These are phyloP conservation scores for Malassezia cuniculi DNA, from an alignment of 1,284 basidiomycete species.

Conservation along the genomic window DNA sequence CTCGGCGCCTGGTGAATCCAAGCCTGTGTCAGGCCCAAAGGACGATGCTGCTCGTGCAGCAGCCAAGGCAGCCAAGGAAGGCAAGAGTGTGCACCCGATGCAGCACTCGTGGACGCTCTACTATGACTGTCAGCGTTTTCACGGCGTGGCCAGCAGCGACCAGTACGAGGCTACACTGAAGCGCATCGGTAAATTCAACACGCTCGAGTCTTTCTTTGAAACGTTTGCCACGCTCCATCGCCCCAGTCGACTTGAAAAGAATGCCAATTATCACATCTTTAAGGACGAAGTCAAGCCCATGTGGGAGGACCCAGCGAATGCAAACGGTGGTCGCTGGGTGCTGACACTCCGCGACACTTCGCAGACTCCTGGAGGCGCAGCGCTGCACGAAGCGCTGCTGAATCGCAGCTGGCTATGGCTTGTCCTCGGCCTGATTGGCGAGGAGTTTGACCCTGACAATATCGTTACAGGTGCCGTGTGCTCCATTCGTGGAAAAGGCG, in stretches of 20 bases:
- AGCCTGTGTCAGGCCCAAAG: too few relatives aligned
- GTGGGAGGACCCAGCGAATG: slow-evolving; percentile 91
- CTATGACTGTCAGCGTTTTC: slow-evolving; percentile 54
- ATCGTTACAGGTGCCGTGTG: slow-evolving; percentile 71
- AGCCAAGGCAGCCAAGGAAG: slow-evolving; percentile 6
- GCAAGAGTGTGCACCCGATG: slow-evolving; percentile 53
- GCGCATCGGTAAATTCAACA: slow-evolving; percentile 26
- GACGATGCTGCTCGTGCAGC: slow-evolving; percentile 11
- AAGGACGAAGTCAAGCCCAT: slow-evolving; percentile 74
- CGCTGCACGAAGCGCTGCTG: slow-evolving; percentile 58
- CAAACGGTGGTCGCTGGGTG: slow-evolving; percentile 83
- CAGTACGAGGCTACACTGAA: slow-evolving; percentile 30
- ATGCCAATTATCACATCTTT: slow-evolving; percentile 87
- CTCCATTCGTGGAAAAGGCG: slow-evolving; percentile 68
- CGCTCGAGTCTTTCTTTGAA: slow-evolving; percentile 73
- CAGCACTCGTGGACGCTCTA: slow-evolving; percentile 75
- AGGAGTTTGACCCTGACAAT: slow-evolving; percentile 72
- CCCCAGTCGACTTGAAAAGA: slow-evolving; percentile 70
- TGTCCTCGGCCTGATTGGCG: slow-evolving; percentile 76
- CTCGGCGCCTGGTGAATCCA: too few relatives aligned
- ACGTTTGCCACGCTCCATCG: slow-evolving; percentile 88
- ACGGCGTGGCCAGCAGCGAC: slow-evolving; percentile 50
- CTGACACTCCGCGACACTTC: slow-evolving; percentile 59
- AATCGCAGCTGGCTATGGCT: slow-evolving; percentile 83
- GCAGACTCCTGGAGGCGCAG: slow-evolving; percentile 1